These are phyloP conservation scores for Ophiocordyceps camponoti-leonardi DNA, from an alignment of 2,329 filamentous ascomycete genomes.

Conservation along the genomic window DNA sequence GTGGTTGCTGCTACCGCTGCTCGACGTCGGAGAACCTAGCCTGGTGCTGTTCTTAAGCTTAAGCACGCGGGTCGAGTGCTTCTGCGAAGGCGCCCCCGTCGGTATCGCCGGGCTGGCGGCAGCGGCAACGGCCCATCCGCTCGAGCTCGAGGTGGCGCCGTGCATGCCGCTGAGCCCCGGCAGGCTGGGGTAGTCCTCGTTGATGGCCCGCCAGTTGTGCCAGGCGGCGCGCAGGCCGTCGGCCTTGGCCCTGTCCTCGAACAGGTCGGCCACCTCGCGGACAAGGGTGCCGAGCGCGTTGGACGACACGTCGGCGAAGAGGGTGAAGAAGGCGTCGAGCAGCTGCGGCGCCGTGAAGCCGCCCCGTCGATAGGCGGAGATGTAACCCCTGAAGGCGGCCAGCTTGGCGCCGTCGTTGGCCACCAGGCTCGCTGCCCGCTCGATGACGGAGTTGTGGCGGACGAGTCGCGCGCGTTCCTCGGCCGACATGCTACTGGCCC, in stretches of 20 bases:
- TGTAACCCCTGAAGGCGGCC: slow-evolving; percentile 56
- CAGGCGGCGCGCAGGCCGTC: slow-evolving; percentile 64
- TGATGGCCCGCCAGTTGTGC: slow-evolving; percentile 91
- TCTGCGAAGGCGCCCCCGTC: slow-evolving; percentile 22
- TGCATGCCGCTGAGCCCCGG: slow-evolving; percentile 57
- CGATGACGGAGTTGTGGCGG: slow-evolving; percentile 70
- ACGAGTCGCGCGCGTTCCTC: slow-evolving; percentile 68
- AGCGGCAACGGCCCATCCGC: slow-evolving; percentile 43
- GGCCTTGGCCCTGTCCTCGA: slow-evolving; percentile 64
- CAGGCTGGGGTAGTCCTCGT: slow-evolving; percentile 84
- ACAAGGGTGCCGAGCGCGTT: slow-evolving; percentile 75
- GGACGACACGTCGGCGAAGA: slow-evolving; percentile 65
- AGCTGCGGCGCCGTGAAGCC: slow-evolving; percentile 57
- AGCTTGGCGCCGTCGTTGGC: slow-evolving; percentile 63
- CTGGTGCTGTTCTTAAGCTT: slow-evolving; percentile 42
- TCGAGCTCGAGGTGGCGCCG: slow-evolving; percentile 37
- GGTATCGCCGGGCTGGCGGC: slow-evolving; percentile 33
- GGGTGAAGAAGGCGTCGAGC: slow-evolving; percentile 71
- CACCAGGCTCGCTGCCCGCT: slow-evolving; percentile 68
- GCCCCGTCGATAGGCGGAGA: slow-evolving; percentile 61
- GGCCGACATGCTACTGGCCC: slow-evolving; percentile 43
- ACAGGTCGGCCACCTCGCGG: slow-evolving; percentile 82
- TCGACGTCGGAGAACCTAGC: slow-evolving; percentile 9
- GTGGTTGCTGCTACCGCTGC: neutral
- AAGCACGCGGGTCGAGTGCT: slow-evolving; percentile 35